Base-by-base conservation (phyloP, 1,284 basidiomycete genomes). In the Stygiomarasmius scandens region DNA sequence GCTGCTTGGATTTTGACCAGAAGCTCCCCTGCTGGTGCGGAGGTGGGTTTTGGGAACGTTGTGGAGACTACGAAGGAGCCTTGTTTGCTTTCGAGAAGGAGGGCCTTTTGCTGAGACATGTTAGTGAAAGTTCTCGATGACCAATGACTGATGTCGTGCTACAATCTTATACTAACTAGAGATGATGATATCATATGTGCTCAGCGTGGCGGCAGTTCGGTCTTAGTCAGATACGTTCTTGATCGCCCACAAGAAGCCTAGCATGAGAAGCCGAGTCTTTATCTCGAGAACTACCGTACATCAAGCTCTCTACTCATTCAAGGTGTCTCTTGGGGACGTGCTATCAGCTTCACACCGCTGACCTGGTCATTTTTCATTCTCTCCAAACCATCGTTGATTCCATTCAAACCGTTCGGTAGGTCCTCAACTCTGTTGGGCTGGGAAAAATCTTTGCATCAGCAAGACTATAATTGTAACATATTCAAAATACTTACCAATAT, bases 1-100 rank as follows among this genome's bases (percentile, higher is more conserved):
- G 71, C 59, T 0, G 79, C 63, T 2, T 75, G 60, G 25, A 82
- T 58, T 58, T 76, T 77, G 52, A 83, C 71, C 20, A 82, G 68
- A 1, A 84, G 61, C 59, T 83, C 71, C 2, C 74, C 74, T 2
- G 66, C 61, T 3, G 68, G 70, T 9, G 38, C 8, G 6, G 48
- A 27, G n/a, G 25, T 25, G 1, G 79, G 77, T 45, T 61, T 70
- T 1, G 74, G 76, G 19, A 79, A 59, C n/a, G 34, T 51, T 32
- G 34, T 36, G 24, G 43, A 44, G 11, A 45, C 32, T 20, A 52
- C 32, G 34, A 57, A 52, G 11, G 8, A 0, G 1, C 49, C 49
- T 34, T 56, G 41, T 20, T 46, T 47, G 49, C 49, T 46, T 51
- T 56, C 55, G 3, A 56, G 27, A 8, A 56, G 12, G 20, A 56